phyloP scores from a whole-genome alignment of 441 rosid genomes.

The Pelargonium cotyledonis region DNA sequence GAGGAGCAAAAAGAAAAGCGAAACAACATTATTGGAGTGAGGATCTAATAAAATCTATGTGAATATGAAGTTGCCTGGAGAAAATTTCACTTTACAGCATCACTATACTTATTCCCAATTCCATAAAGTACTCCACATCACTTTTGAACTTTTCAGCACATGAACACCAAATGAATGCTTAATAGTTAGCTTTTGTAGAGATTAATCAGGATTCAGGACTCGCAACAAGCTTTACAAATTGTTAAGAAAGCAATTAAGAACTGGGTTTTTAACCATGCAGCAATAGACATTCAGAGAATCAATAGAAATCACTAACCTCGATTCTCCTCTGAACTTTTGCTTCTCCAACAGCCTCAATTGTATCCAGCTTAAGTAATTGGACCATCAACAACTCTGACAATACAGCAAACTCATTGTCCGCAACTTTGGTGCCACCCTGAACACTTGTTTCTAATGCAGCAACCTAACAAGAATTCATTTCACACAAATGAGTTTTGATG shows the following conservation, averaged over 20 bases:
- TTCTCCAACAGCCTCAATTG: conserved; percentile 51
- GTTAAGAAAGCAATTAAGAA: no score
- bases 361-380: conserved; percentile 49
- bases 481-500: not conserved
- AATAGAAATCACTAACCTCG: conserved; percentile 32
- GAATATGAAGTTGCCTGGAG: not conserved
- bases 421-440: conserved; percentile 34
- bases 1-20: not conserved
- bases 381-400: conserved; percentile 47
- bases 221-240: no score
- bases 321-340: conserved; percentile 45
- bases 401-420: conserved; percentile 37
- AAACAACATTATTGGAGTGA: not conserved
- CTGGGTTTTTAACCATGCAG: not conserved
- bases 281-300: not conserved
- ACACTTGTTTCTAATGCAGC: conserved; percentile 35
- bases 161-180: conserved; percentile 2
- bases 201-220: no score
- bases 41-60: not conserved
- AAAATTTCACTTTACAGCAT: conserved; percentile 21
- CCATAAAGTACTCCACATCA: not conserved
- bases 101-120: conserved; percentile 1
- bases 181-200: not conserved
- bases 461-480: conserved; percentile 27
- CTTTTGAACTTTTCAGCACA: conserved; percentile 13